These are phyloP conservation scores for Diplotaxis tenuifolia DNA, from an alignment of 345 rosid species.

Conservation along the genomic window DNA sequence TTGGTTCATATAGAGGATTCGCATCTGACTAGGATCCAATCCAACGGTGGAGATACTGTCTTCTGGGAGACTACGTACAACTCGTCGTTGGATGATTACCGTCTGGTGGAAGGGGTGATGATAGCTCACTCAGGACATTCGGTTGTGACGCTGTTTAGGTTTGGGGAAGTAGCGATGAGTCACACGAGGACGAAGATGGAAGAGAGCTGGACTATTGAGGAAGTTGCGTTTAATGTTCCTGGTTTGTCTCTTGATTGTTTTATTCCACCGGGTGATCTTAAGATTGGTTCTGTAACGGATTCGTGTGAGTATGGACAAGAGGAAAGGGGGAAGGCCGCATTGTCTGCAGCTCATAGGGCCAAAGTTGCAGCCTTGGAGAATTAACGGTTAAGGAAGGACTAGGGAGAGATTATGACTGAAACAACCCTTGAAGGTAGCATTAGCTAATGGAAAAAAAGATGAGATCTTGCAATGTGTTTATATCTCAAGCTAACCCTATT, in stretches of 20 bases:
- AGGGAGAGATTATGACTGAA: conserved; percentile 9
- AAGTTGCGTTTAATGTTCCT: conserved; percentile 90
- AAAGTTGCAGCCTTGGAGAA: conserved; percentile 80
- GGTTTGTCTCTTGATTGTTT: conserved; percentile 89
- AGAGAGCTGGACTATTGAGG: conserved; percentile 93
- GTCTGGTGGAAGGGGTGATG: conserved; percentile 88
- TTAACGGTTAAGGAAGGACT: neutral
- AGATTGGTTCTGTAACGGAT: conserved; percentile 55
- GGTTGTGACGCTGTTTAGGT: conserved; percentile 81
- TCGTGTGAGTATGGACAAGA: conserved; percentile 63
- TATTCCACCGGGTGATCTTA: conserved; percentile 85
- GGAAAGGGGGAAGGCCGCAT: conserved; percentile 53
- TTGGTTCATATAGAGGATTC: conserved; percentile 86
- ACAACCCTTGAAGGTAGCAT: conserved; percentile 29
- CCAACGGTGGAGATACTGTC: conserved; percentile 73
- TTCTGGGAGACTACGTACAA: conserved; percentile 94
- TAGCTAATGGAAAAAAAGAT: conserved; percentile 14
- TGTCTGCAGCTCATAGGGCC: conserved; percentile 53
- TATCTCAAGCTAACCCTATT: conserved; percentile 34
- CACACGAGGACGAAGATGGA: conserved; percentile 90
- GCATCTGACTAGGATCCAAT: conserved; percentile 78
- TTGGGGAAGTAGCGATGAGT: conserved; percentile 86
- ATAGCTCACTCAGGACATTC: conserved; percentile 92
- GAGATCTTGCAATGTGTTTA: conserved; percentile 32
- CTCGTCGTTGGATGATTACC: conserved; percentile 76